Conservation (phyloP, 257 asterid genomes). For the Echium plantagineum region DNA sequence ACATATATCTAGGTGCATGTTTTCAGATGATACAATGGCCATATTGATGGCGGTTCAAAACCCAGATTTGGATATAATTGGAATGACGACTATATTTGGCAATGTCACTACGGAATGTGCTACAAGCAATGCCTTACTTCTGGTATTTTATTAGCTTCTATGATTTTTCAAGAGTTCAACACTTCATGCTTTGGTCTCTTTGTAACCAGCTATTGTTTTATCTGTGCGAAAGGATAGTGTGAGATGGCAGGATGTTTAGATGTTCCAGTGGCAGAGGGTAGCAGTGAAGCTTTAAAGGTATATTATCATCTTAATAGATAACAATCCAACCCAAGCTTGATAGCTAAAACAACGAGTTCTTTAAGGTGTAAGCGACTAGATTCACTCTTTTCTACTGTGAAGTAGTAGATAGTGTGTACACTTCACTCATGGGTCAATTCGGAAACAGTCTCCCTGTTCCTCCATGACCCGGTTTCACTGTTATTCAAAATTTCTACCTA, state of each 20-base stretch:
- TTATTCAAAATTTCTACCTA: too few species aligned
- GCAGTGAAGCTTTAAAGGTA: conserved; percentile 79
- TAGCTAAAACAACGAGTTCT: background rate
- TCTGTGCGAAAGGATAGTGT: conserved; percentile 94
- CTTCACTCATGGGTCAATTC: too few species aligned
- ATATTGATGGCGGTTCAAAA: conserved; percentile 91
- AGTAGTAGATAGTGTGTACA: too few species aligned
- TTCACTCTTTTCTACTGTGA: too few species aligned
- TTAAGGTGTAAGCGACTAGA: background rate
- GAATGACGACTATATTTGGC: conserved; percentile 87
- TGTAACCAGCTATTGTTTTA: conserved; percentile 38
- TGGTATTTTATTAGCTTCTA: conserved; percentile 42
- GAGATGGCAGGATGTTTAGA: conserved; percentile 92
- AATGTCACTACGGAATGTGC: conserved; percentile 74
- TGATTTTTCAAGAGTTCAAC: conserved; percentile 6
- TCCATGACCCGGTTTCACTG: too few species aligned
- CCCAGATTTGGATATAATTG: conserved; percentile 64
- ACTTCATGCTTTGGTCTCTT: conserved; percentile 14
- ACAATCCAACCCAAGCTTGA: background rate
- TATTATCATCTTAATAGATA: background rate
- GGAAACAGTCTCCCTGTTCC: too few species aligned
- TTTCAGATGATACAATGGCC: conserved; percentile 86
- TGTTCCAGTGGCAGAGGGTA: conserved; percentile 88
- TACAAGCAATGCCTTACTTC: conserved; percentile 74
- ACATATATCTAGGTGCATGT: background rate